Conservation (phyloP, 768 basidiomycete genomes). For the Dentipellis sp. region DNA sequence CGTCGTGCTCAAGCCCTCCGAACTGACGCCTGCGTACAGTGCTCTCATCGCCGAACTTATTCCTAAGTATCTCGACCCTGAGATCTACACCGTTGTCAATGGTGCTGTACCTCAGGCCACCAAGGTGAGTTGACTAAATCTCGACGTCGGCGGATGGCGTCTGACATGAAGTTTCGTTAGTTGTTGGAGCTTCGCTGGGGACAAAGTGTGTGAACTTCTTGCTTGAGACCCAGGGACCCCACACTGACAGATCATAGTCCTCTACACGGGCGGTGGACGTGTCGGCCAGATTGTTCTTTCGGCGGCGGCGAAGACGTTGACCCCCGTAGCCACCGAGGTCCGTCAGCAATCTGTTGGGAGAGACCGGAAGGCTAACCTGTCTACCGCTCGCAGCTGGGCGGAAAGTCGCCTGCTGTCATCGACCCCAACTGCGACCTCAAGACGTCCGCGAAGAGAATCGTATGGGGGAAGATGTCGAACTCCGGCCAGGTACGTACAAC, state of each 20-base stretch:
- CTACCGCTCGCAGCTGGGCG: constrained; percentile 38
- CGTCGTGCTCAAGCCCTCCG: constrained; percentile 28
- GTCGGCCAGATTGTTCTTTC: constrained; percentile 60
- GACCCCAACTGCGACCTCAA: constrained; percentile 62
- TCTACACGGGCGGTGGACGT: constrained; percentile 52
- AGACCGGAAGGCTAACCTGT: not conserved
- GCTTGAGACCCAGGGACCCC: not conserved
- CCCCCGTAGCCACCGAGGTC: constrained; percentile 55
- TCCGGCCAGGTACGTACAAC: constrained; percentile 37
- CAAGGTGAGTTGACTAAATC: constrained; percentile 11
- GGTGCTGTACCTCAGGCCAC: constrained; percentile 24
- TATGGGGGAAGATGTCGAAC: constrained; percentile 77
- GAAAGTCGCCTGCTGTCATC: constrained; percentile 70
- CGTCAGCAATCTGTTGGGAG: not conserved
- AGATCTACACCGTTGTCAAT: constrained; percentile 23
- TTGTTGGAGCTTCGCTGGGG: constrained; percentile 67
- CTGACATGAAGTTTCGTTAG: constrained; percentile 23
- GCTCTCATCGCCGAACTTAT: constrained; percentile 19
- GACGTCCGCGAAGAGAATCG: constrained; percentile 54
- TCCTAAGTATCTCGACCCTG: constrained; percentile 26
- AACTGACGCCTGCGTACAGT: constrained; percentile 20
- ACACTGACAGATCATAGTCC: constrained; percentile 25
- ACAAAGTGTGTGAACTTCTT: constrained; percentile 34
- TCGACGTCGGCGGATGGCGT: not conserved
- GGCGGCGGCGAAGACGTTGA: constrained; percentile 71